These are phyloP conservation scores for Ilyonectria destructans DNA, from an alignment of 2,329 filamentous ascomycete species.

Conservation along the genomic window DNA sequence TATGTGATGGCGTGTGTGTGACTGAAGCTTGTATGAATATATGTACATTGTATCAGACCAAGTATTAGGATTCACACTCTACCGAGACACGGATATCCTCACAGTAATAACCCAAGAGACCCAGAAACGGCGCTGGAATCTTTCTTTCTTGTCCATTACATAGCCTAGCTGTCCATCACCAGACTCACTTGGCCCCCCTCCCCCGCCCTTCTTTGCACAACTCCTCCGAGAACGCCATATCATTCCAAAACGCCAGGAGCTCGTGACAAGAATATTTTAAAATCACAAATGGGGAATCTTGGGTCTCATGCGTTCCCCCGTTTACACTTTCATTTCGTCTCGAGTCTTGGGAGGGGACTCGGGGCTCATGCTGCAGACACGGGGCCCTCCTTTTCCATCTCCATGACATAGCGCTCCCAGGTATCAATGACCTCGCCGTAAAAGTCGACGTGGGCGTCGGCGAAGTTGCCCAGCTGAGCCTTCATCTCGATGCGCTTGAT, in stretches of 20 bases:
- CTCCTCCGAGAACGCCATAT: constrained; percentile 33
- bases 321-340: constrained; percentile 1
- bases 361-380: constrained; percentile 35
- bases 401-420: constrained; percentile 92
- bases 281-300: constrained; percentile 7
- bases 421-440: constrained; percentile 85
- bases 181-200: neutral
- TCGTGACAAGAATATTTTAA: constrained; percentile 11
- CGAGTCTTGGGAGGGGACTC: neutral
- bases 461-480: constrained; percentile 85
- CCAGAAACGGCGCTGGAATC: neutral
- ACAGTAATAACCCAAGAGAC: neutral
- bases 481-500: constrained; percentile 97
- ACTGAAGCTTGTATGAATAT: neutral
- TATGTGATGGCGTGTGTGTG: neutral
- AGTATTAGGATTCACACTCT: neutral
- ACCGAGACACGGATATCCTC: neutral
- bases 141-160: neutral
- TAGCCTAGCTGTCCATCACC: neutral
- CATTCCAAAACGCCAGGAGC: constrained; percentile 40
- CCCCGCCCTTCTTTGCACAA: constrained; percentile 15
- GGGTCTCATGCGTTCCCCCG: neutral
- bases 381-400: constrained; percentile 82
- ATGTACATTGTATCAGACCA: neutral
- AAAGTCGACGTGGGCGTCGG: constrained; percentile 89